Evolutionary conservation across 2,329 filamentous ascomycete genomes (phyloP).

Genomic region (Aspergillus persii): DNA sequence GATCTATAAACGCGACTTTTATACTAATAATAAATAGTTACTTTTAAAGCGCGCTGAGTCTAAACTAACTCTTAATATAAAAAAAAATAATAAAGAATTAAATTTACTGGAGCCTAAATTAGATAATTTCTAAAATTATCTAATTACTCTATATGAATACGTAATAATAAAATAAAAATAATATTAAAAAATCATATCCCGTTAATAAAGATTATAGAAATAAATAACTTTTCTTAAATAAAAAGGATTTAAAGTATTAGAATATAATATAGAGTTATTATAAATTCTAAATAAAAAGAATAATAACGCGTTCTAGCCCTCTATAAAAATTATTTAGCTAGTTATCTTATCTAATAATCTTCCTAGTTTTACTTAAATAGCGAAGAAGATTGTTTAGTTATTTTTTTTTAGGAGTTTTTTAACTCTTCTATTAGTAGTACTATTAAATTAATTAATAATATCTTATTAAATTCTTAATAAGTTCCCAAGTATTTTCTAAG

Average conservation of each 20-base stretch:
- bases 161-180: neutral
- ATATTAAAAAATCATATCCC: neutral
- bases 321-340: too few species aligned
- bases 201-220: neutral
- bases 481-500: constrained; percentile 2
- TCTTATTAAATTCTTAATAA: neutral
- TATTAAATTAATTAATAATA: neutral
- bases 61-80: neutral
- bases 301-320: too few species aligned
- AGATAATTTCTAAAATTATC: neutral
- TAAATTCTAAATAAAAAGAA: too few species aligned
- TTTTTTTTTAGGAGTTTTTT: too few species aligned
- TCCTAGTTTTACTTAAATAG: too few species aligned
- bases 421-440: neutral
- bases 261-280: too few species aligned
- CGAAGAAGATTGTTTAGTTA: too few species aligned
- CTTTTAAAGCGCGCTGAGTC: neutral
- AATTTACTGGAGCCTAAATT: neutral
- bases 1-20: neutral
- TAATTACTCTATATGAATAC: neutral
- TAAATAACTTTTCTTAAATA: neutral
- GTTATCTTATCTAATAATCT: too few species aligned
- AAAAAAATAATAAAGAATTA: neutral
- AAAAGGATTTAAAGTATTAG: too few species aligned
- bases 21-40: too few species aligned